Evolutionary conservation across 106 monocot species (phyloP).

Genomic region (Apostasia ramifera): DNA sequence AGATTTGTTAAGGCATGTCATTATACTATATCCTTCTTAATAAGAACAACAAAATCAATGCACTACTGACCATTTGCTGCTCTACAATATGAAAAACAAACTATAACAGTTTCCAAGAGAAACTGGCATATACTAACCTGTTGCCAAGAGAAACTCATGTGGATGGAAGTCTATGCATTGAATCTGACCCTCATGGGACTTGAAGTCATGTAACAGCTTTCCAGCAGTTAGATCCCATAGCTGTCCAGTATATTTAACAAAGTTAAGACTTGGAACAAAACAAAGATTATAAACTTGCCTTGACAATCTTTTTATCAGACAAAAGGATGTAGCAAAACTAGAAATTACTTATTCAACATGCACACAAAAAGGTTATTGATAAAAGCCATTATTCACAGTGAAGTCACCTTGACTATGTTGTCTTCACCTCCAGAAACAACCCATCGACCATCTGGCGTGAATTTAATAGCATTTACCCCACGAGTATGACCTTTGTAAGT

Average conservation of each 20-base stretch:
- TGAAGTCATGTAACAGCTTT: slow-evolving; percentile 92
- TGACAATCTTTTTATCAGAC: no score
- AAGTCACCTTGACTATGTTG: slow-evolving; percentile 69
- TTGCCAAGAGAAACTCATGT: slow-evolving; percentile 94
- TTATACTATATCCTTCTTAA: no score
- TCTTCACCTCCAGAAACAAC: slow-evolving; percentile 96
- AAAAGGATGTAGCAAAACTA: no score
- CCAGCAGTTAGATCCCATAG: slow-evolving; percentile 99
- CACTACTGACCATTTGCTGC: no score
- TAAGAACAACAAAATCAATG: no score
- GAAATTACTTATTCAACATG: no score
- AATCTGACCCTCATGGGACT: slow-evolving; percentile 82
- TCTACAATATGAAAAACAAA: no score
- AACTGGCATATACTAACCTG: slow-evolving; percentile 38
- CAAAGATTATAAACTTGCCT: not conserved
- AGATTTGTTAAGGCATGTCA: no score
- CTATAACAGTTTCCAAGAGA: no score
- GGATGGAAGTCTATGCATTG: slow-evolving; percentile 99
- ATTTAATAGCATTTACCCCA: slow-evolving; percentile 86
- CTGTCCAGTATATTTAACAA: slow-evolving; percentile 25
- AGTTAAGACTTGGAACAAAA: not conserved
- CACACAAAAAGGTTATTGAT: no score
- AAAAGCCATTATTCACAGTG: not conserved
- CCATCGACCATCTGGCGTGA: slow-evolving; percentile 98
- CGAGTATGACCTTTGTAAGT: slow-evolving; percentile 97